Conservation (phyloP, 1,284 basidiomycete species). For the Cutaneotrichosporon curvatum region DNA sequence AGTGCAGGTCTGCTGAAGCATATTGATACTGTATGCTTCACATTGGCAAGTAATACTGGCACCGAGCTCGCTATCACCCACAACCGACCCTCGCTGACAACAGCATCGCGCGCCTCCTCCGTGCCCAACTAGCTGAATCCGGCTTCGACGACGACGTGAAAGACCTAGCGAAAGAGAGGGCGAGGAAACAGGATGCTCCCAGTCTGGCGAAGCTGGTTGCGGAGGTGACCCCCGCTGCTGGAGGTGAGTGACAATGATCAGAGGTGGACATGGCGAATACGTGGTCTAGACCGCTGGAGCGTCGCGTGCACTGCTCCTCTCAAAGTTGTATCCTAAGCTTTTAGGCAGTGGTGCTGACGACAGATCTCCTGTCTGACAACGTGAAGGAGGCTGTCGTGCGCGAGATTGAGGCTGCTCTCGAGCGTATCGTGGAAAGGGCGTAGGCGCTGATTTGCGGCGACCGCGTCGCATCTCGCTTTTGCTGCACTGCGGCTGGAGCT, state of each 20-base stretch:
- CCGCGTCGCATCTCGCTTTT: too few species aligned
- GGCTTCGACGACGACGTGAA: slow-evolving; percentile 43
- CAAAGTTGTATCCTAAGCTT: too few species aligned
- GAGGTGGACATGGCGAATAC: too few species aligned
- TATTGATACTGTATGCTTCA: too few species aligned
- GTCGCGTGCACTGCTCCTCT: too few species aligned
- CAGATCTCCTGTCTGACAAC: slow-evolving; percentile 9
- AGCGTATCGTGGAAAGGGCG: slow-evolving; percentile 37
- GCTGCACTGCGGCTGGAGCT: too few species aligned
- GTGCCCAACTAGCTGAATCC: slow-evolving; percentile 28
- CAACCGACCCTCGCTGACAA: not conserved
- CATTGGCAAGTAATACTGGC: too few species aligned
- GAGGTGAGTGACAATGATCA: too few species aligned
- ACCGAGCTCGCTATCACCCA: too few species aligned
- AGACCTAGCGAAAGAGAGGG: slow-evolving; percentile 40
- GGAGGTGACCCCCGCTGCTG: slow-evolving; percentile 21
- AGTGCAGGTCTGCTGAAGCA: too few species aligned
- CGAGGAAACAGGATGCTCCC: slow-evolving; percentile 29
- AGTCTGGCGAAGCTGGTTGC: slow-evolving; percentile 30
- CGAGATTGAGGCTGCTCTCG: slow-evolving; percentile 37
- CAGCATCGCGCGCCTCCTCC: slow-evolving; percentile 33
- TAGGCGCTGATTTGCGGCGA: slow-evolving; percentile 9
- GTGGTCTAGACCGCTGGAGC: too few species aligned
- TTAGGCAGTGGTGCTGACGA: not conserved
- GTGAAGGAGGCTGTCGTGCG: slow-evolving; percentile 29